A percentile compares a stretch with the other conserved stretches of the same genome.
These are phyloP conservation scores for Penicillium cosmopolitanum DNA, from an alignment of 495 filamentous ascomycete species.

Conservation along the genomic window DNA sequence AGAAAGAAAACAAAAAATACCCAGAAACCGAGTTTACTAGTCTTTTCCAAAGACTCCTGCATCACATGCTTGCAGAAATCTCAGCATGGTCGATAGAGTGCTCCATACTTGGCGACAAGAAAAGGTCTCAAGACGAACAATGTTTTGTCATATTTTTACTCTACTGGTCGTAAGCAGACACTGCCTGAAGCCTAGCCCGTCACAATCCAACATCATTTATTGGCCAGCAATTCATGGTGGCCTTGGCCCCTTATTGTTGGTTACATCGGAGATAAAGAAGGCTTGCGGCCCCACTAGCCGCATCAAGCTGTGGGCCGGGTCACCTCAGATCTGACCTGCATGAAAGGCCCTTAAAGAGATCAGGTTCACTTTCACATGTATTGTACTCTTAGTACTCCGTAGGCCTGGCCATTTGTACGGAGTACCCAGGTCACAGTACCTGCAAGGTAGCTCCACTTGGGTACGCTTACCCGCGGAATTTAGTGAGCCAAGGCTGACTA, in stretches of 20 bases:
- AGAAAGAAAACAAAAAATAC: not conserved
- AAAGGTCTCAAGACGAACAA: not conserved
- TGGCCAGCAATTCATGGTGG: not conserved
- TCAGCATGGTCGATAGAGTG: not conserved
- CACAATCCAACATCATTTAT: not conserved
- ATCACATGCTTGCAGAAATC: conserved; percentile 2
- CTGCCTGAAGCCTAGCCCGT: not conserved
- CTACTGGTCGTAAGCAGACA: not conserved
- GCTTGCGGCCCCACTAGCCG: conserved; percentile 1
- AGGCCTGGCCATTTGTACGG: not conserved
- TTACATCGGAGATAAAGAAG: not conserved
- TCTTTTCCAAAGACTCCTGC: not conserved
- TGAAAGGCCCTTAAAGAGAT: not conserved
- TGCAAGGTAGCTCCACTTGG: too few relatives aligned
- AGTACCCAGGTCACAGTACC: not conserved
- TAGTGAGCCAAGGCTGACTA: too few relatives aligned
- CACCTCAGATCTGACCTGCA: not conserved
- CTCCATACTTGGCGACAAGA: not conserved
- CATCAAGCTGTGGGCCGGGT: not conserved
- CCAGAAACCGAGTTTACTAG: not conserved
- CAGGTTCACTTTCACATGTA: not conserved
- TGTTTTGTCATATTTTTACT: not conserved
- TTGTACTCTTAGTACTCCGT: not conserved
- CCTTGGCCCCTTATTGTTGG: not conserved
- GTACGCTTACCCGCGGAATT: too few relatives aligned